Evolutionary conservation across 1,284 basidiomycete species (phyloP).

Genomic region (Clitocybe nebularis): DNA sequence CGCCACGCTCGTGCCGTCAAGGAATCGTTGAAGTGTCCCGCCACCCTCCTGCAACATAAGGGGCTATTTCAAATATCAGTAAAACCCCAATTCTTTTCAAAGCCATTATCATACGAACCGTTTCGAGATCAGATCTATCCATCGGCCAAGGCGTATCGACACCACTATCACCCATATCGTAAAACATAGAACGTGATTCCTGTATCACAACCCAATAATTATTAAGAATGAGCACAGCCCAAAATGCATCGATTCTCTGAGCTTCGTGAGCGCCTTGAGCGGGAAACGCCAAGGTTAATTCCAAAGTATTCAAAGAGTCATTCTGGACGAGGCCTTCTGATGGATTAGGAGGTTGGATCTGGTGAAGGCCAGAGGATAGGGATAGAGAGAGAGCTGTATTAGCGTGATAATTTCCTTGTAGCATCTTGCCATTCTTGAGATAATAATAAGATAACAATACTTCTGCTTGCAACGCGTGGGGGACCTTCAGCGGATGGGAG

Average conservation of each 20-base stretch:
- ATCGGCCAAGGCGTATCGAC: constrained; percentile 41
- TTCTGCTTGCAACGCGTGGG: constrained; percentile 50
- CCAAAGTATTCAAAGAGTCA: constrained; percentile 2
- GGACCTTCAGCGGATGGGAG: constrained; percentile 28
- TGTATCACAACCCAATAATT: constrained; percentile 27
- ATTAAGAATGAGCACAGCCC: constrained; percentile 37
- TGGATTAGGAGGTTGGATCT: constrained; percentile 21
- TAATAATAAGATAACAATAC: constrained; percentile 51
- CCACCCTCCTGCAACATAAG: background rate
- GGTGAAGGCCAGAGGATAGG: constrained; percentile 33
- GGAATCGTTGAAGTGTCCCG: constrained; percentile 20
- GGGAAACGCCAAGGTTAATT: constrained; percentile 18
- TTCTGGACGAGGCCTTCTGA: constrained; percentile 5
- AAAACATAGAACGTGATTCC: constrained; percentile 18
- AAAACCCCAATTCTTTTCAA: background rate
- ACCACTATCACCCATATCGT: constrained; percentile 12
- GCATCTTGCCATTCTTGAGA: constrained; percentile 32
- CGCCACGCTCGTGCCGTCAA: constrained; percentile 13
- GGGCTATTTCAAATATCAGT: background rate
- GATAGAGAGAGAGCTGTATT: constrained; percentile 33
- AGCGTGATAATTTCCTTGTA: constrained; percentile 37
- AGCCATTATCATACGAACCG: constrained; percentile 16
- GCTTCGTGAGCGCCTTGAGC: constrained; percentile 31
- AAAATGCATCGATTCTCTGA: constrained; percentile 40
- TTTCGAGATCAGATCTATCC: constrained; percentile 27